Conservation (phyloP, 2,329 filamentous ascomycete genomes). For the Penicillium sp. region DNA sequence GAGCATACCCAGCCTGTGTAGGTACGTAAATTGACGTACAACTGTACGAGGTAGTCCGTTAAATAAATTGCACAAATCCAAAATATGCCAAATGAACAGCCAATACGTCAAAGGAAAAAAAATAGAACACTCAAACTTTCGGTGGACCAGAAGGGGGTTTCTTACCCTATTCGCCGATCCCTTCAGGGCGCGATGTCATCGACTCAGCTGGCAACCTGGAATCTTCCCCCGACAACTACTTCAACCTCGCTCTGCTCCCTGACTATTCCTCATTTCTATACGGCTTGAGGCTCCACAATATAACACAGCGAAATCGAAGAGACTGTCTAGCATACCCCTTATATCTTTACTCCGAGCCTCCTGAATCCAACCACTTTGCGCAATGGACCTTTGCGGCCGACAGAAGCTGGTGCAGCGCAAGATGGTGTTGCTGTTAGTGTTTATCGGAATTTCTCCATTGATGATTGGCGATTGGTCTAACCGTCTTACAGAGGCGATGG, state of each 20-base stretch:
- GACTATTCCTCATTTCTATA: not conserved
- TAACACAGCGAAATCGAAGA: not conserved
- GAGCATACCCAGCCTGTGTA: not conserved
- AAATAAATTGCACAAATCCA: not conserved
- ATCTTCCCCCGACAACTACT: slow-evolving; percentile 22
- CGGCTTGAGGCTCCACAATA: slow-evolving; percentile 7
- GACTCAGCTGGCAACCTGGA: slow-evolving; percentile 29
- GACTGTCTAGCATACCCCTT: not conserved
- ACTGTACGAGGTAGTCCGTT: not conserved
- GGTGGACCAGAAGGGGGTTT: slow-evolving; percentile 49
- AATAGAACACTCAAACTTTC: not conserved
- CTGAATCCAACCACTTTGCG: slow-evolving; percentile 16
- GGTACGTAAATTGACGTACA: too few species aligned
- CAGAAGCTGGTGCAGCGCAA: slow-evolving; percentile 90
- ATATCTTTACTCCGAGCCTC: slow-evolving; percentile 1
- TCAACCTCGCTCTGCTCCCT: slow-evolving; percentile 43
- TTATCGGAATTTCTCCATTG: not conserved
- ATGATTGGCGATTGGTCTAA: slow-evolving; percentile 18
- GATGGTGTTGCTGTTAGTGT: slow-evolving; percentile 78
- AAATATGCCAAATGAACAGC: not conserved
- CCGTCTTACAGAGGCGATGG: slow-evolving; percentile 72
- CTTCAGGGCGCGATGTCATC: slow-evolving; percentile 34
- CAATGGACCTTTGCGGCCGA: slow-evolving; percentile 64
- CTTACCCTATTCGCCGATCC: slow-evolving; percentile 49
- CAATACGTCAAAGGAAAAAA: not conserved